Evolutionary conservation across 2,329 filamentous ascomycete genomes (phyloP).

Genomic region (Fusarium palustre): DNA sequence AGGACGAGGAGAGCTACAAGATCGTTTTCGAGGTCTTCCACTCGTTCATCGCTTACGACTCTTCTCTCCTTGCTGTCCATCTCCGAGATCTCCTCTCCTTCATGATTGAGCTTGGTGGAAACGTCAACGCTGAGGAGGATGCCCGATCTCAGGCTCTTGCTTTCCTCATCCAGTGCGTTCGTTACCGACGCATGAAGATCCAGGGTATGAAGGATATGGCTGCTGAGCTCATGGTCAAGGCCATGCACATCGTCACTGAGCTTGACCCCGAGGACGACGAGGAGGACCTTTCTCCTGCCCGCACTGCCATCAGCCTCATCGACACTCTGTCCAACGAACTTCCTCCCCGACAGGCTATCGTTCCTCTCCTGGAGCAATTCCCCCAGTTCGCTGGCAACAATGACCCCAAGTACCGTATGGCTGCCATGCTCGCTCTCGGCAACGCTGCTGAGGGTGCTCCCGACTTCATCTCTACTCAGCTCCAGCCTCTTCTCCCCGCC

Average conservation of each 20-base stretch:
- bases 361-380: slow-evolving; percentile 89
- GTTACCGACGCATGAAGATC: slow-evolving; percentile 94
- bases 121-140: slow-evolving; percentile 83
- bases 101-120: slow-evolving; percentile 88
- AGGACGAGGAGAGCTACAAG: slow-evolving; percentile 88
- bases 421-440: slow-evolving; percentile 90
- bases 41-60: slow-evolving; percentile 90
- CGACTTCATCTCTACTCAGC: slow-evolving; percentile 95
- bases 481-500: slow-evolving; percentile 85
- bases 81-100: slow-evolving; percentile 92
- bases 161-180: slow-evolving; percentile 92
- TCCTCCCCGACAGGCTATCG: slow-evolving; percentile 92
- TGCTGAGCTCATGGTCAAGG: slow-evolving; percentile 86
- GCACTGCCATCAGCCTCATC: slow-evolving; percentile 86
- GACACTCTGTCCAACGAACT: slow-evolving; percentile 90
- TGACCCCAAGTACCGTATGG: slow-evolving; percentile 84
- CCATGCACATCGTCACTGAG: slow-evolving; percentile 90
- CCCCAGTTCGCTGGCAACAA: slow-evolving; percentile 81
- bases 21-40: slow-evolving; percentile 97
- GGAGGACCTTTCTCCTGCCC: slow-evolving; percentile 82
- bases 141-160: slow-evolving; percentile 89
- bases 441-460: slow-evolving; percentile 97
- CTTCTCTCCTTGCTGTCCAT: slow-evolving; percentile 83
- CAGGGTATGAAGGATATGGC: slow-evolving; percentile 88
- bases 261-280: slow-evolving; percentile 82